These are phyloP conservation scores for Oryza longistaminata DNA, from an alignment of 176 grass and related monocot species.

Conservation along the genomic window DNA sequence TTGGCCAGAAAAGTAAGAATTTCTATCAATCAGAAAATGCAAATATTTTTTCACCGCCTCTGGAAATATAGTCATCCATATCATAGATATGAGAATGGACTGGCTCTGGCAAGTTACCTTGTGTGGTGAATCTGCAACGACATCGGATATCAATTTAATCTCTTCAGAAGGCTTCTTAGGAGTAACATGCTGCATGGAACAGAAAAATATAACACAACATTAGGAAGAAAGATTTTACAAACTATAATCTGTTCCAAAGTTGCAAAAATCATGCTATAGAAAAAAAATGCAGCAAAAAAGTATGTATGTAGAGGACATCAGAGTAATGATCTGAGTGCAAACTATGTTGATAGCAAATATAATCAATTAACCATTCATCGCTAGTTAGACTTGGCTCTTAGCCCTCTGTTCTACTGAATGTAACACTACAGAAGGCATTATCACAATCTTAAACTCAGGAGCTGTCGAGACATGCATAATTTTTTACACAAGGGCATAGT, in stretches of 20 bases:
- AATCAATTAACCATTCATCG: not conserved
- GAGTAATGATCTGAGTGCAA: not conserved
- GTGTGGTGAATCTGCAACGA: constrained; percentile 81
- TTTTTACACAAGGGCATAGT: not conserved
- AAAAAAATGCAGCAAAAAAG: not conserved
- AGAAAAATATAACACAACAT: constrained; percentile 37
- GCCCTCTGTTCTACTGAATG: not conserved
- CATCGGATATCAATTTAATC: constrained; percentile 55
- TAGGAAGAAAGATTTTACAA: constrained; percentile 5
- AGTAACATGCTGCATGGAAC: constrained; percentile 61
- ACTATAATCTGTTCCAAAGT: constrained; percentile 15
- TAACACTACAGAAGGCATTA: not conserved
- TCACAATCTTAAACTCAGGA: not conserved
- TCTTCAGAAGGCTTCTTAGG: constrained; percentile 66
- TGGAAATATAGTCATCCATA: not conserved
- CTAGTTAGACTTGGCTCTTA: not conserved
- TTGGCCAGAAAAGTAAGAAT: not conserved
- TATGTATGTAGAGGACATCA: not conserved
- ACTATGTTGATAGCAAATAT: not conserved
- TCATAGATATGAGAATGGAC: constrained; percentile 34
- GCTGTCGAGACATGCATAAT: not conserved
- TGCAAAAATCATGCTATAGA: constrained; percentile 5
- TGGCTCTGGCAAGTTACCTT: constrained; percentile 63
- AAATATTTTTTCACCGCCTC: not conserved
- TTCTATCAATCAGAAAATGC: not conserved